Percentiles rank a stretch among this genome's conserved stretches.
Conservation (phyloP, 2,329 filamentous ascomycete species). For the Aspergillus pseudonomiae region DNA sequence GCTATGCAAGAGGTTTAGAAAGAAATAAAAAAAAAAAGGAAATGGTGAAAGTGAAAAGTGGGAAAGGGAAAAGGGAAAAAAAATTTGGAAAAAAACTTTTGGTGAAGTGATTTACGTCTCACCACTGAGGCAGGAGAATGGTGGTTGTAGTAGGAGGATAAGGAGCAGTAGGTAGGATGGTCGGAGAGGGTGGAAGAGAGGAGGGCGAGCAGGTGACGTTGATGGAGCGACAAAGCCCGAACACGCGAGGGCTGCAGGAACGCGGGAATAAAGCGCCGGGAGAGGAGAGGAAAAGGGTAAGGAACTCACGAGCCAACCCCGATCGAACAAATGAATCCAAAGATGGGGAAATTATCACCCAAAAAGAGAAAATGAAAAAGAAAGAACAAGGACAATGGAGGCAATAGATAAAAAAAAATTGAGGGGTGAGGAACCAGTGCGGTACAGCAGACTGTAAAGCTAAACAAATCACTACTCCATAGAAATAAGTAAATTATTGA, state of each 20-base stretch:
- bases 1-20: conserved; percentile 6
- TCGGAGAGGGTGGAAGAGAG: conserved; percentile 21
- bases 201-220: conserved; percentile 34
- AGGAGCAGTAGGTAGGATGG: conserved; percentile 17
- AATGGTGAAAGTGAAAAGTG: conserved; percentile 13
- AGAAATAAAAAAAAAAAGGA: conserved; percentile 5
- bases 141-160: conserved; percentile 19
- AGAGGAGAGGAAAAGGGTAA: conserved; percentile 22
- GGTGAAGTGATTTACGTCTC: conserved; percentile 19
- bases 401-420: neutral
- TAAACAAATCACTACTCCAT: neutral
- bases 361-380: neutral
- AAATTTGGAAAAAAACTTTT: conserved; percentile 15
- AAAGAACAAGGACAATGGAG: neutral
- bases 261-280: conserved; percentile 29
- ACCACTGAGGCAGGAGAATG: conserved; percentile 21
- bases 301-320: conserved; percentile 22
- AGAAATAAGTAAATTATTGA: conserved; percentile 8
- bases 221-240: conserved; percentile 36
- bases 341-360: neutral
- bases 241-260: conserved; percentile 36
- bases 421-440: neutral
- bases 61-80: conserved; percentile 23
- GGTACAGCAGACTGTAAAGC: conserved; percentile 2
- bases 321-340: conserved; percentile 10